These are phyloP conservation scores for Stagonosporopsis vannaccii DNA, from an alignment of 2,329 filamentous ascomycete species.

Conservation along the genomic window DNA sequence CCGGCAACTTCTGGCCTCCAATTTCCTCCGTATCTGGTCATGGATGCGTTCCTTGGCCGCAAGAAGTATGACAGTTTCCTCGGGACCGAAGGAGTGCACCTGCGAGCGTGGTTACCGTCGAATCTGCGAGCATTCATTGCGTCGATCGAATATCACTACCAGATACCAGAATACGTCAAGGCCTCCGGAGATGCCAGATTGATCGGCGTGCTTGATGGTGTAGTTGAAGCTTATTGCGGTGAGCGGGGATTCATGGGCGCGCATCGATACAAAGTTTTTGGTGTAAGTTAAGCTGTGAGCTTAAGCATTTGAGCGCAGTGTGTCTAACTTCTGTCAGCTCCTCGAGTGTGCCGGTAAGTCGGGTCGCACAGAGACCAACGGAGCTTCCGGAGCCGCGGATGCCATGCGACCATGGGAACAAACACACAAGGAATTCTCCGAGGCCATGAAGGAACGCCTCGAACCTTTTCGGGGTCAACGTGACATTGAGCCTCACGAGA, in stretches of 20 bases:
- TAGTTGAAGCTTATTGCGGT: constrained; percentile 63
- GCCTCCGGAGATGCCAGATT: constrained; percentile 59
- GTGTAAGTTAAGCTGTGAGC: constrained; percentile 43
- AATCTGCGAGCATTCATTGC: constrained; percentile 64
- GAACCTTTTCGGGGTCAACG: constrained; percentile 59
- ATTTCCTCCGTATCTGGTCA: constrained; percentile 34
- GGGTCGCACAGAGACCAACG: constrained; percentile 55
- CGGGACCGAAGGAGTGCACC: constrained; percentile 60
- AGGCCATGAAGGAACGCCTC: constrained; percentile 62
- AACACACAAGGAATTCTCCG: constrained; percentile 54
- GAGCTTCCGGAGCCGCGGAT: constrained; percentile 31
- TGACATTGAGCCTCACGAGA: constrained; percentile 60
- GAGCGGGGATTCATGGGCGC: constrained; percentile 65
- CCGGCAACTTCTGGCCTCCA: constrained; percentile 36
- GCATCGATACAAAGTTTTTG: constrained; percentile 65
- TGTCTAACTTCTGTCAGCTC: constrained; percentile 8
- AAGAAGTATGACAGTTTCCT: constrained; percentile 62
- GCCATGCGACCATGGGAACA: constrained; percentile 33
- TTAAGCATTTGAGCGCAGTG: not conserved
- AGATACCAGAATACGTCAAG: constrained; percentile 62
- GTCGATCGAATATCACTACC: constrained; percentile 63
- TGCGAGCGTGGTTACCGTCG: constrained; percentile 62
- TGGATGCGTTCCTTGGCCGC: constrained; percentile 38
- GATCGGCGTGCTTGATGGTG: constrained; percentile 62
- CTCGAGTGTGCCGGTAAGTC: constrained; percentile 63